Evolutionary conservation across 1,139 yeast genomes (phyloP).

Genomic region (Blastobotrys illinoisensis): DNA sequence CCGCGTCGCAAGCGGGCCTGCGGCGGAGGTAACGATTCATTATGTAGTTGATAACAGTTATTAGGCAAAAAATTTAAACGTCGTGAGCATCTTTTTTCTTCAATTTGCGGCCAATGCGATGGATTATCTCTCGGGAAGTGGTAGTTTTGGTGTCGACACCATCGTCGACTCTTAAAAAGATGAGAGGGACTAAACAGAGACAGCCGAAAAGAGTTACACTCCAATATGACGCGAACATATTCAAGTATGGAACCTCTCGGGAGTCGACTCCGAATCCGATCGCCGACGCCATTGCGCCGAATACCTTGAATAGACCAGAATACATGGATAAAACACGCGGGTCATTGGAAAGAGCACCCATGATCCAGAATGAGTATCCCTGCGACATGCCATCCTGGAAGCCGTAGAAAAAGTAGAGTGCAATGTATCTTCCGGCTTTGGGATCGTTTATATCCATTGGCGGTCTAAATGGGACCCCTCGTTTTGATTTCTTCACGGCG

Average conservation of each 20-base stretch:
- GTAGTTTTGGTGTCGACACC: background rate
- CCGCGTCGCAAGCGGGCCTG: too few species aligned
- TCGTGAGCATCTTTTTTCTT: background rate
- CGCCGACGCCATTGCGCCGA: slow-evolving; percentile 54
- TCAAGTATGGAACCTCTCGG: slow-evolving; percentile 35
- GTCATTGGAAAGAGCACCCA: slow-evolving; percentile 51
- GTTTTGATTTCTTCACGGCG: slow-evolving; percentile 48
- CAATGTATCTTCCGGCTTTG: slow-evolving; percentile 47
- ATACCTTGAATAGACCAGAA: slow-evolving; percentile 52
- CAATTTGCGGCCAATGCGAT: background rate
- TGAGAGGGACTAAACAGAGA: slow-evolving; percentile 10
- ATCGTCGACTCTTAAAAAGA: slow-evolving; percentile 8
- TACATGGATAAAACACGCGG: slow-evolving; percentile 48
- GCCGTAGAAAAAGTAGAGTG: slow-evolving; percentile 53
- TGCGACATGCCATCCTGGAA: slow-evolving; percentile 50
- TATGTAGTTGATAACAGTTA: too few species aligned
- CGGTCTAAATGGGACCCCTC: slow-evolving; percentile 39
- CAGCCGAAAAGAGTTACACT: slow-evolving; percentile 21
- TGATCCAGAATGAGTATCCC: slow-evolving; percentile 44
- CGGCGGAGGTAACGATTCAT: too few species aligned
- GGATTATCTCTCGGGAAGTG: background rate
- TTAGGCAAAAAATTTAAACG: too few species aligned
- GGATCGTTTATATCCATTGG: slow-evolving; percentile 41
- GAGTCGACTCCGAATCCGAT: slow-evolving; percentile 52
- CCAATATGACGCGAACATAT: slow-evolving; percentile 47